Evolutionary conservation across 768 basidiomycete genomes (phyloP).

Genomic region (Sistotremastrum niveocremeum): DNA sequence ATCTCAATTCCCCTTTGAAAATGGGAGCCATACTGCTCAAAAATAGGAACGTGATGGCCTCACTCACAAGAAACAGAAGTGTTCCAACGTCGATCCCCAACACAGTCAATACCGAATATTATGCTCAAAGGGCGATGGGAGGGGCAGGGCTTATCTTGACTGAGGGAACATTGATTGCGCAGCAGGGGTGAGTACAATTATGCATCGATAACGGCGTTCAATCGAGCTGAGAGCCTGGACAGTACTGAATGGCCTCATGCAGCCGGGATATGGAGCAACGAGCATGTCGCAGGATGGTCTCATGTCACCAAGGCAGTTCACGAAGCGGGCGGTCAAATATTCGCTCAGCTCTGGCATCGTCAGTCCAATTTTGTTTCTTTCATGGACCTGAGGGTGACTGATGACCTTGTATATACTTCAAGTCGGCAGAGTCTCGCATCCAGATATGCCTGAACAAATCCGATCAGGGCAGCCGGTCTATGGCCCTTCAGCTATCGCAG

Average conservation of each 20-base stretch:
- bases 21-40: slow-evolving; percentile 23
- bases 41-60: slow-evolving; percentile 28
- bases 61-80: slow-evolving; percentile 29
- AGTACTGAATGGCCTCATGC: slow-evolving; percentile 32
- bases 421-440: slow-evolving; percentile 25
- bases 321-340: slow-evolving; percentile 28
- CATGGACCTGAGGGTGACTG: not conserved
- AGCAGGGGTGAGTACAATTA: slow-evolving; percentile 24
- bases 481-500: slow-evolving; percentile 30
- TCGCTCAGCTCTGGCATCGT: slow-evolving; percentile 34
- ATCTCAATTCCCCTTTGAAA: slow-evolving; percentile 13
- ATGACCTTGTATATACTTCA: not conserved
- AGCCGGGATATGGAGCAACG: slow-evolving; percentile 33
- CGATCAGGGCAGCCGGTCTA: slow-evolving; percentile 24
- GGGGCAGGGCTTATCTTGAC: slow-evolving; percentile 27
- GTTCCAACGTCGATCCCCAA: slow-evolving; percentile 24
- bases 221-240: not conserved
- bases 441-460: slow-evolving; percentile 26
- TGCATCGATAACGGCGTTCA: no score
- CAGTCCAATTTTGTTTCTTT: slow-evolving; percentile 2
- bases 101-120: slow-evolving; percentile 27
- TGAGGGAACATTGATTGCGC: slow-evolving; percentile 26
- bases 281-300: slow-evolving; percentile 29
- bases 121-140: slow-evolving; percentile 26
- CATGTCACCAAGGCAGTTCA: slow-evolving; percentile 34